Conservation (phyloP, 164 flowering plant species). For the Taxillus chinensis region DNA sequence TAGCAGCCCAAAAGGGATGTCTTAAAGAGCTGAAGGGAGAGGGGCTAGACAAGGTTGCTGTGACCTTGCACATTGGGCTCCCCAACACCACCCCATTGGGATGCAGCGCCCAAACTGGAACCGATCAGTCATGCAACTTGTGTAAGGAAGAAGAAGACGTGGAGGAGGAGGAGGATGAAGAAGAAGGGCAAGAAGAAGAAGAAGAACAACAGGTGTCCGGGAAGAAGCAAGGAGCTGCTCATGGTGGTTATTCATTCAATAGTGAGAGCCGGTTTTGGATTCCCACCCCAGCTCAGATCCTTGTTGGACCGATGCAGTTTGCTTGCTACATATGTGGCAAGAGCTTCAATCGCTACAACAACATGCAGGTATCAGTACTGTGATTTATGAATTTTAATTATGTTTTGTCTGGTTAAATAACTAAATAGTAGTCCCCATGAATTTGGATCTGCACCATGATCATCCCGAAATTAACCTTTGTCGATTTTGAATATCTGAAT, state of each 20-base stretch:
- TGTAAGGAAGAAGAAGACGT: neutral
- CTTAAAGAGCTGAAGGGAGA: conserved; percentile 20
- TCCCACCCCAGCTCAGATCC: conserved; percentile 84
- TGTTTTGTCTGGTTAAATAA: too few species aligned
- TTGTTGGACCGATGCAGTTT: conserved; percentile 81
- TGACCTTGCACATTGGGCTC: conserved; percentile 67
- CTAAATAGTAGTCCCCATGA: too few species aligned
- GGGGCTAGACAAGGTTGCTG: conserved; percentile 33
- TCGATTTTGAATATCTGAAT: too few species aligned
- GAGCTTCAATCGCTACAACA: conserved; percentile 90
- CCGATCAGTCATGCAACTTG: conserved; percentile 3
- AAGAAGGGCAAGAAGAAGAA: neutral
- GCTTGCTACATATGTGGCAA: conserved; percentile 77
- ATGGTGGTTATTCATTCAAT: conserved; percentile 16
- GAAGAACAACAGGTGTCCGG: conserved; percentile 19
- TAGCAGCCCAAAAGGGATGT: conserved; percentile 7
- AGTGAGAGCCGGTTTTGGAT: conserved; percentile 69
- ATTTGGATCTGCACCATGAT: too few species aligned
- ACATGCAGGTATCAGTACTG: conserved; percentile 70
- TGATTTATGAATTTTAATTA: neutral
- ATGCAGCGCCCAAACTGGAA: conserved; percentile 2
- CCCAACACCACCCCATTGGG: conserved; percentile 28
- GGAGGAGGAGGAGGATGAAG: neutral
- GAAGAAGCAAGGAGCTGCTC: neutral
- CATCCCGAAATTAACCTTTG: too few species aligned